Base-by-base conservation (phyloP, 257 asterid genomes). In the Salvia miltiorrhiza region DNA sequence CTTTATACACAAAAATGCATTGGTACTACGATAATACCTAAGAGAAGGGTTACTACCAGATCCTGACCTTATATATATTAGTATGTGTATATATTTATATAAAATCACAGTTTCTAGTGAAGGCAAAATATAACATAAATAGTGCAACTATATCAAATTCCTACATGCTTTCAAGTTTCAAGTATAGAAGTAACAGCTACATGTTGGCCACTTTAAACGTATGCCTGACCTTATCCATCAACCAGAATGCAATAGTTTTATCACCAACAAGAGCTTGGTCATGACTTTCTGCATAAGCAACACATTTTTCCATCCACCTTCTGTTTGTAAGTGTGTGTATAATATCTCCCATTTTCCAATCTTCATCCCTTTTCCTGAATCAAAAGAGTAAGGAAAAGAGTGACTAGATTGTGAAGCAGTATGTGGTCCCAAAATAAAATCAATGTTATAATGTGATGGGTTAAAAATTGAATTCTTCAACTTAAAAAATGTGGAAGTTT, bases 201-300 rank as follows among this genome's bases (percentile, higher is more conserved):
- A 57, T 16, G 43, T 50, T 35, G 66, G 56, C 23, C 28, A 70
- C 56, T 58, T 26, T 19, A 30, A 44, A 49, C 7, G 23, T 71
- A 73, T 55, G 72, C 17, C 55, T 80, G 67, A 93, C 99, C 99
- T 94, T 94, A 81, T 94, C 99, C 99, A 93, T 93, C 84, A 93
- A 77, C 99, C 97, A 89, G 83, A 93, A 93, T 66, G 99, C 97
- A 69, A 93, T 89, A 71, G 97, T 93, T 82, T 94, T 94, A 81
- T 94, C 99, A 6, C 99, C 99, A 60, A 94, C 99, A 48, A 93
- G 83, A 21, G 99, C 99, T 84, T 93, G 99, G 76, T 93, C 99
- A 63, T 93, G 99, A 71, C 99, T 93, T 83, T 93, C 99, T 28
- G 97, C 99, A 64, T 93, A 93, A 70, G 84, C 70, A 60, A 93